Percentiles rank a stretch among this genome's conserved stretches.
Conservation (phyloP, 1,284 basidiomycete genomes). For the Cutaneotrichosporon sp. region DNA sequence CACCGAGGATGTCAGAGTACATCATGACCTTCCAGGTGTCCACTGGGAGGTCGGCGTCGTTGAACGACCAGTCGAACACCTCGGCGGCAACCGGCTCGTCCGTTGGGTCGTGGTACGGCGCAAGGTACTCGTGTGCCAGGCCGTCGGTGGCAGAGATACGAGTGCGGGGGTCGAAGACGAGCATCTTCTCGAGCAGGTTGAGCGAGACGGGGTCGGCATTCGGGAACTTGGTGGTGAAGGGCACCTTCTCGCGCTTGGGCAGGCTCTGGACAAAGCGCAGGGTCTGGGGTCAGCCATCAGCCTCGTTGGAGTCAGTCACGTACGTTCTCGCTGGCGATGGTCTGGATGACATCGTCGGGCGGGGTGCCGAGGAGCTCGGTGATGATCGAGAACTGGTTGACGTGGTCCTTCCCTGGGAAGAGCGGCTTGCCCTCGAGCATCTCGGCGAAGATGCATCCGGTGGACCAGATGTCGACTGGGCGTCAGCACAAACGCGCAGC, state of each 20-base stretch:
- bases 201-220: conserved; percentile 87
- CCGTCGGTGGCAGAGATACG: conserved; percentile 92
- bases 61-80: conserved; percentile 99
- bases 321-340: conserved; percentile 97
- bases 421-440: conserved; percentile 99
- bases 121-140: conserved; percentile 91
- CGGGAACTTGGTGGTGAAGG: conserved; percentile 91
- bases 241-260: conserved; percentile 92
- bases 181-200: conserved; percentile 97
- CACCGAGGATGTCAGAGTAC: conserved; percentile 93
- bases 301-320: conserved; percentile 38
- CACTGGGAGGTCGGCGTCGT: conserved; percentile 98
- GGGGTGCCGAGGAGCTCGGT: conserved; percentile 97
- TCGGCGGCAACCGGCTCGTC: conserved; percentile 94
- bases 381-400: conserved; percentile 99
- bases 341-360: conserved; percentile 98
- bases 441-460: conserved; percentile 99
- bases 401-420: conserved; percentile 99
- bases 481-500: conserved; percentile 18
- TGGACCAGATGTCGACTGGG: conserved; percentile 94
- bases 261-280: conserved; percentile 98
- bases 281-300: conserved; percentile 64
- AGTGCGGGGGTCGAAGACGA: conserved; percentile 96
- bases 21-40: conserved; percentile 99
- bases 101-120: conserved; percentile 97